Base-by-base conservation (phyloP, 1,284 basidiomycete genomes). In the Marasmius fiardii region DNA sequence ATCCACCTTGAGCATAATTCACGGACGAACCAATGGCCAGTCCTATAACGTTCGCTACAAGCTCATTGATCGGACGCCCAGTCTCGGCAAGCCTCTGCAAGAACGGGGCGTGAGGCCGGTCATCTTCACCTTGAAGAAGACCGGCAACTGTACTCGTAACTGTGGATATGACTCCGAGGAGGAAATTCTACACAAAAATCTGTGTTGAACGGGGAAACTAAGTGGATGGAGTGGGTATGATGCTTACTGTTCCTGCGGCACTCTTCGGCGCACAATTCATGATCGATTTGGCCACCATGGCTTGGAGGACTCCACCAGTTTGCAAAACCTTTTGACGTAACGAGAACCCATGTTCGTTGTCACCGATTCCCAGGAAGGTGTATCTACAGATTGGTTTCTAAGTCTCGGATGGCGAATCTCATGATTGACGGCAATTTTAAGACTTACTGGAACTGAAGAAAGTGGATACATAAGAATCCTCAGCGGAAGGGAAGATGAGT, bases 1-100 rank as follows among this genome's bases (percentile, higher is more conserved):
- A n/a, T n/a, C 16, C 48, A 67, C 71, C 67, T 56, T 79, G 77
- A 4, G 78, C 74, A 45, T 75, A 71, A 61, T 76, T 77, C 21
- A 79, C 74, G 4, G 77, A 77, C 6, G 82, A 65, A 0, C 79
- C 77, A 12, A 83, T 63, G n/a, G 35, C 35, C 35, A 37, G n/a
- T 3, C 35, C 35, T 3, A 37, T 37, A 18, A 79, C 73, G 45
- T 72, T 74, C 4, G 76, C 75, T 14, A 79, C 67, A 21, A 81
- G 55, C 41, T 79, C 71, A 31, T 75, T 71, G 43, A 72, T 55
- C 8, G 76, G 74, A 5, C 74, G 67, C 1, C 75, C 74, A 3
- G 74, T 72, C 1, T 68, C 68, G 0, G 74, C 68, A 1, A 84
- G 68, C 21, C 67, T 67, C 34, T 66, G 65, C 50, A 83, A 67